These are phyloP conservation scores for Paspalum vaginatum DNA, from an alignment of 176 grass and related monocot species.

Conservation along the genomic window DNA sequence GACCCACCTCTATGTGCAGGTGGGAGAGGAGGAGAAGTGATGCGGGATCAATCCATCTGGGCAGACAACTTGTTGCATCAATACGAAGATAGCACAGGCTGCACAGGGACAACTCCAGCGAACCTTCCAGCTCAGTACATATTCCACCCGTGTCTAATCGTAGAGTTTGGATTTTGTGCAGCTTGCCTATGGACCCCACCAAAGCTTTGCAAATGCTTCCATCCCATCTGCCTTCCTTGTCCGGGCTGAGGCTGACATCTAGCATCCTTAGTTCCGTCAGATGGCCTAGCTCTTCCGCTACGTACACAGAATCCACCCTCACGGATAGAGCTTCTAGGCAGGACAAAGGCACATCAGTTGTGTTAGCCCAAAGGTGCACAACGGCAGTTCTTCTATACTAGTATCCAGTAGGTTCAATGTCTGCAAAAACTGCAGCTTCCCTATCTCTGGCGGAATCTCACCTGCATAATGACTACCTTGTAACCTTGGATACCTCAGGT, in stretches of 20 bases:
- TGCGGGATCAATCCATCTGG: neutral
- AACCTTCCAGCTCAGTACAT: neutral
- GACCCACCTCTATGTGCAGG: neutral
- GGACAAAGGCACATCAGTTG: neutral
- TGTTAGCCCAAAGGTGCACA: neutral
- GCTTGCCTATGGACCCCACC: neutral
- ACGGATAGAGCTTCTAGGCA: neutral
- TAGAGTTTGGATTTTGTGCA: neutral
- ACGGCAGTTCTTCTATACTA: neutral
- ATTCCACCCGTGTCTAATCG: rapidly evolving
- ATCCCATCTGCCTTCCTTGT: neutral
- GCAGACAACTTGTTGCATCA: rapidly evolving
- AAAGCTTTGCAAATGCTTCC: neutral
- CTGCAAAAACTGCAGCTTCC: neutral
- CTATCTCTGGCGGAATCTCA: neutral
- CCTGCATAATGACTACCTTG: neutral
- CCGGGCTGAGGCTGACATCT: rapidly evolving
- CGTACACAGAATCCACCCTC: neutral
- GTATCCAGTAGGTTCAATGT: neutral
- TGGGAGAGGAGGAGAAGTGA: neutral
- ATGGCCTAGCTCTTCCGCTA: neutral
- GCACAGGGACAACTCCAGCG: neutral
- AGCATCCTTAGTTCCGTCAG: neutral
- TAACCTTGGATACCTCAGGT: neutral
- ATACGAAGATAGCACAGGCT: neutral